Percentiles rank a stretch among this genome's conserved stretches.
Evolutionary conservation across 2,329 filamentous ascomycete genomes (phyloP).

Genomic region (Pyrenochaeta sp.): DNA sequence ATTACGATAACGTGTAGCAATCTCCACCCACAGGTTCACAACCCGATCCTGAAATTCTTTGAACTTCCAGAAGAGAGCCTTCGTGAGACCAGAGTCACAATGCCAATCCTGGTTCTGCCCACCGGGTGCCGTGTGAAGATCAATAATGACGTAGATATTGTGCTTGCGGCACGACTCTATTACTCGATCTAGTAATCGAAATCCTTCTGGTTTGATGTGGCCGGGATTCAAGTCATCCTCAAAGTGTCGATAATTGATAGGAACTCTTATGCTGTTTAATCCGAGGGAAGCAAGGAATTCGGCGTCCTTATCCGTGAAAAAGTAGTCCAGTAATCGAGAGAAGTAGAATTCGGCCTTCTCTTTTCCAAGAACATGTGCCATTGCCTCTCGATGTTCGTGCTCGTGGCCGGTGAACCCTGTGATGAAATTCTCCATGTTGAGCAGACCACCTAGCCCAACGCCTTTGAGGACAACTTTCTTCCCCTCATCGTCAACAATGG

Average conservation of each 20-base stretch:
- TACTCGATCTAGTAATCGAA: constrained; percentile 14
- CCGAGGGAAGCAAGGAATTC: constrained; percentile 19
- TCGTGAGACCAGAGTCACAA: constrained; percentile 14
- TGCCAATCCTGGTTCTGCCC: constrained; percentile 29
- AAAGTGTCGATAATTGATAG: constrained; percentile 21
- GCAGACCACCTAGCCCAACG: constrained; percentile 17
- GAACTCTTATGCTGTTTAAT: constrained; percentile 17
- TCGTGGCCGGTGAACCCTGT: constrained; percentile 22
- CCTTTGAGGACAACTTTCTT: constrained; percentile 22
- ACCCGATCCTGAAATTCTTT: constrained; percentile 17
- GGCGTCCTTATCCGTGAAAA: constrained; percentile 21
- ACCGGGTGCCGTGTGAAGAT: constrained; percentile 21
- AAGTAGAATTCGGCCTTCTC: constrained; percentile 22
- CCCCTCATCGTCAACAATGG: constrained; percentile 17
- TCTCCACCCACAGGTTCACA: constrained; percentile 15
- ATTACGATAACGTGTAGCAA: constrained; percentile 12
- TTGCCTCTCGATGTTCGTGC: constrained; percentile 16
- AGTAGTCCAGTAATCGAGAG: constrained; percentile 20
- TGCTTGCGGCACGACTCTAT: constrained; percentile 13
- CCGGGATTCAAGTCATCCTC: constrained; percentile 13
- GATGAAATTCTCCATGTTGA: constrained; percentile 30
- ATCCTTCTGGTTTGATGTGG: constrained; percentile 13
- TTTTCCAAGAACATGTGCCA: constrained; percentile 14
- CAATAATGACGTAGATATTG: constrained; percentile 20
- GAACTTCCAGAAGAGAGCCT: constrained; percentile 23